Conservation (phyloP, 2,329 filamentous ascomycete genomes). For the Meredithiella fracta region DNA sequence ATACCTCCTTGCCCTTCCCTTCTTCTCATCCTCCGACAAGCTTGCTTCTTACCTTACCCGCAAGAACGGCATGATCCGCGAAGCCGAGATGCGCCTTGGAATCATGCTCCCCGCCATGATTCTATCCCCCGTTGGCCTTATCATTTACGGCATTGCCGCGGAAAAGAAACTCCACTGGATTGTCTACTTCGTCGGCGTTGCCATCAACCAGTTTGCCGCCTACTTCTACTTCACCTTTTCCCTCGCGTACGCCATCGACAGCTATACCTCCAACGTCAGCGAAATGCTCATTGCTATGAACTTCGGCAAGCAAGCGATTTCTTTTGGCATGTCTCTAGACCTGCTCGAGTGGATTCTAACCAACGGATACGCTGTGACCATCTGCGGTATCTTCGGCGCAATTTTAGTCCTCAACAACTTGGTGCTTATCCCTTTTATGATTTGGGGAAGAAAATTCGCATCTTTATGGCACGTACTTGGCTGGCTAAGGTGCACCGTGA, state of each 20-base stretch:
- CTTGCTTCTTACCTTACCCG: conserved; percentile 28
- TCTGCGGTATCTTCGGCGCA: conserved; percentile 31
- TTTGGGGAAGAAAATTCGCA: conserved; percentile 34
- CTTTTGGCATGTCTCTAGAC: conserved; percentile 34
- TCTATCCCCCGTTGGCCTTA: conserved; percentile 25
- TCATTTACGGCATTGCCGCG: conserved; percentile 26
- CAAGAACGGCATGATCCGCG: conserved; percentile 29
- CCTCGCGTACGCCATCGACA: conserved; percentile 44
- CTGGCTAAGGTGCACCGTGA: conserved; percentile 28
- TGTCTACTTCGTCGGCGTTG: conserved; percentile 32
- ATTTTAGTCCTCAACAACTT: conserved; percentile 35
- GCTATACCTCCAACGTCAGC: conserved; percentile 39
- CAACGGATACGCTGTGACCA: conserved; percentile 34
- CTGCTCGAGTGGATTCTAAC: conserved; percentile 34
- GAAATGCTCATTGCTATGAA: conserved; percentile 48
- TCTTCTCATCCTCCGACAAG: conserved; percentile 27
- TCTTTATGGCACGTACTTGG: conserved; percentile 29
- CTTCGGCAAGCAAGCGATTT: conserved; percentile 39
- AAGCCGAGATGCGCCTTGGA: conserved; percentile 32
- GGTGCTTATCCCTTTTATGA: conserved; percentile 31
- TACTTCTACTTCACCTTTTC: conserved; percentile 43
- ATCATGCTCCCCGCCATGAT: conserved; percentile 24
- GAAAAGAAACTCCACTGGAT: conserved; percentile 27
- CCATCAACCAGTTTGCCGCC: conserved; percentile 30
- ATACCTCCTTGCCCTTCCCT: conserved; percentile 26